These are phyloP conservation scores for Elsinoe fawcettii DNA, from an alignment of 2,329 filamentous ascomycete genomes.

Conservation along the genomic window DNA sequence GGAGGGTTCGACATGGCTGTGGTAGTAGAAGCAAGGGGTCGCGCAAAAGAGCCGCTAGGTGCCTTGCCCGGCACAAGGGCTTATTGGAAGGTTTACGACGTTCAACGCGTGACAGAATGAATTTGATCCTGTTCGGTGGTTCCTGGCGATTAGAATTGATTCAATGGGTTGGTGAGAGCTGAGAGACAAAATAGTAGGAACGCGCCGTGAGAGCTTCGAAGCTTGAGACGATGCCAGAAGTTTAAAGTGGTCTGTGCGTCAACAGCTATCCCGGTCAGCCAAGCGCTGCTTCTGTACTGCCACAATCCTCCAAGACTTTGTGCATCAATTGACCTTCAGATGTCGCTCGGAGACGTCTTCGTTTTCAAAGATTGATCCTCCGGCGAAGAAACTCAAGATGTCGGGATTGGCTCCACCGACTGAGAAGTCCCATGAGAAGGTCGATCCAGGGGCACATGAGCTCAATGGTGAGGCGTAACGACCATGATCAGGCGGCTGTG, in stretches of 20 bases:
- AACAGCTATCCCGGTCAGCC: conserved; percentile 2
- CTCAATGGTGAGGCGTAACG: conserved; percentile 18
- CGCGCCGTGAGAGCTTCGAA: conserved; percentile 1
- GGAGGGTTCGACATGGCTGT: conserved; percentile 21
- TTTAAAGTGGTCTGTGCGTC: conserved; percentile 6
- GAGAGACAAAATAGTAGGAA: background rate
- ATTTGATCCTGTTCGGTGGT: too few relatives aligned
- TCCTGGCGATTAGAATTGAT: background rate
- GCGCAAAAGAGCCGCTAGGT: conserved; percentile 12
- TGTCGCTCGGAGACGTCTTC: background rate
- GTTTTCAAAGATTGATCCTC: background rate
- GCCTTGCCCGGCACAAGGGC: conserved; percentile 12
- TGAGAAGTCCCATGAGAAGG: conserved; percentile 9
- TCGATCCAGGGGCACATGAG: conserved; percentile 26
- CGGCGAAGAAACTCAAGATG: background rate
- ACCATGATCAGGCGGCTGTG: background rate
- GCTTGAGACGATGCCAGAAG: background rate
- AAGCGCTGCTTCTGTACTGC: background rate
- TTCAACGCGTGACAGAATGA: too few relatives aligned
- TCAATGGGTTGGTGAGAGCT: conserved; percentile 6
- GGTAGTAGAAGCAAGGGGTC: conserved; percentile 12
- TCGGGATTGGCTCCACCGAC: conserved; percentile 11
- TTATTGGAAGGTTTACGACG: background rate
- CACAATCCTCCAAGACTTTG: background rate
- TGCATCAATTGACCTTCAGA: background rate